Evolutionary conservation across 1,284 basidiomycete species (phyloP), one percentile per base, ranked within the genome.

Genomic region (Melampsora abietis-canadensis): DNA sequence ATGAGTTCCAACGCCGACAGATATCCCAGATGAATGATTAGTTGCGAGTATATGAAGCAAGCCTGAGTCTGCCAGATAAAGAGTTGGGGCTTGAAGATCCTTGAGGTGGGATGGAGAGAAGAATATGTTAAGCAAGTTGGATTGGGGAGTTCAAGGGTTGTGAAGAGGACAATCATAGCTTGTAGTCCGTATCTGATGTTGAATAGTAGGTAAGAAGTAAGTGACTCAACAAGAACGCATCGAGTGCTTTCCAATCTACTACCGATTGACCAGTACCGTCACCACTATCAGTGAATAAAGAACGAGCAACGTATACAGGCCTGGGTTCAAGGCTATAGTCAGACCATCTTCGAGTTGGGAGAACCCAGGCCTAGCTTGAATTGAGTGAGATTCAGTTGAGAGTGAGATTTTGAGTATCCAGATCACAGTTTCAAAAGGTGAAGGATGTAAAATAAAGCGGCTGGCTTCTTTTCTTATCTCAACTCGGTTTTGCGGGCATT

Each of bases 201-300:
- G 40, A 24, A 46, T 46, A 24, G 47, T 30, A 17, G 21, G 8
- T 27, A 8, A 19, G 6, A 62, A 14, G 19, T 62, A 1, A 3
- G 34, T 27, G 34, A n/a, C 44, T 30, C 51, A 59, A 67, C 61
- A 66, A 60, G 57, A 67, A 61, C 30, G 57, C 60, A 51, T 68
- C 62, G 47, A 61, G 59, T 31, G 60, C 68, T 47, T 66, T 77
- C 68, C 68, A 70, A 64, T 70, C 68, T 17, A 60, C 54, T 6
- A 63, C 61, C 15, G 62, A 34, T 70, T 70, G 68, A 70, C 34
- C 47, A 21, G 31, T 51, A 37, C 48, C 60, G n/a, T 47, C 57
- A 34, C 57, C 78, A 77, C 75, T 74, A 77, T 47, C 65, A 77
- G 70, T 69, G 76, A 68, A 46, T 19, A 54, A 60, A 78, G 54